Conservation (phyloP, 805 yeast species). For the Candida fluviatilis region DNA sequence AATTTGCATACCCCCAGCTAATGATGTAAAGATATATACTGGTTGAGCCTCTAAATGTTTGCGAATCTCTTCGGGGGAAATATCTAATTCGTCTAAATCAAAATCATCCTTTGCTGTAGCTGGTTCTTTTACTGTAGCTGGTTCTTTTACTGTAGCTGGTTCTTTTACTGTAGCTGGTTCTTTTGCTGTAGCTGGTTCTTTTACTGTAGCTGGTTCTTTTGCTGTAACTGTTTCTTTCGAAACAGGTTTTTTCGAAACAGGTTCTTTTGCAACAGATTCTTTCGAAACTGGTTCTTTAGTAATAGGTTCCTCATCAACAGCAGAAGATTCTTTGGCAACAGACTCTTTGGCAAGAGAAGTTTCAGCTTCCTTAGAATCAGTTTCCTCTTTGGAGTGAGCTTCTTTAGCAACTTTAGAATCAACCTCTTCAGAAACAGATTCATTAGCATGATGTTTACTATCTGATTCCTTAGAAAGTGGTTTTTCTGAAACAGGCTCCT, state of each 20-base stretch:
- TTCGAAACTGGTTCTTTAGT: slow-evolving; percentile 3
- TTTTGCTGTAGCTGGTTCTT: slow-evolving; percentile 1
- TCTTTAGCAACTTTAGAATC: slow-evolving; percentile 1
- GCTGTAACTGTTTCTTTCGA: background rate
- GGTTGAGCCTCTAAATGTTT: slow-evolving; percentile 49
- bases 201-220: slow-evolving; percentile 2
- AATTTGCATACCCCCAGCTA: slow-evolving; percentile 84
- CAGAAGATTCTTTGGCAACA: background rate
- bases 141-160: slow-evolving; percentile 1
- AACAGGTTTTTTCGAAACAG: background rate
- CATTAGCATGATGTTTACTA: background rate
- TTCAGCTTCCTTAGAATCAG: slow-evolving; percentile 5
- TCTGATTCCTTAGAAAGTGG: background rate
- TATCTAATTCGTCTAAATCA: slow-evolving; percentile 24
- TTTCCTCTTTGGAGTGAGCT: background rate
- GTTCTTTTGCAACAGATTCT: slow-evolving; percentile 8
- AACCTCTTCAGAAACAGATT: background rate
- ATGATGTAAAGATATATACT: slow-evolving; percentile 74
- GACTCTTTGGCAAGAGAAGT: background rate
- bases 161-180: background rate
- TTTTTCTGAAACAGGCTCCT: background rate
- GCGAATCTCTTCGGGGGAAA: slow-evolving; percentile 40
- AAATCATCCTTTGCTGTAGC: slow-evolving; percentile 7
- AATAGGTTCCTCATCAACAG: slow-evolving; percentile 7
- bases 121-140: background rate